A percentile compares a stretch with the other conserved stretches of the same genome.
phyloP scores from a whole-genome alignment of 2,329 filamentous ascomycete genomes.

The Fusarium sp. region DNA sequence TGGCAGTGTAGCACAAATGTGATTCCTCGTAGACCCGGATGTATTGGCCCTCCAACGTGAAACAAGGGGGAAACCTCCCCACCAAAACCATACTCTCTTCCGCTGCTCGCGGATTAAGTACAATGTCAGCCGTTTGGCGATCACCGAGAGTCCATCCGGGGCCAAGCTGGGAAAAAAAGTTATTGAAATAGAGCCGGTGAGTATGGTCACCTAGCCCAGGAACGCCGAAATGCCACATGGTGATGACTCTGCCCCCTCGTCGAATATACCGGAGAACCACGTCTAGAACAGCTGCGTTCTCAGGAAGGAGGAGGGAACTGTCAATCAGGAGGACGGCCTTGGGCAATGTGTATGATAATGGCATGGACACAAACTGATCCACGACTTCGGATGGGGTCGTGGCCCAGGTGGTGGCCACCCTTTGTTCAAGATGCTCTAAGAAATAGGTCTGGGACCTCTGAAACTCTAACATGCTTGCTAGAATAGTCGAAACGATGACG shows the following conservation, averaged over 20 bases:
- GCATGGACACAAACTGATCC: neutral
- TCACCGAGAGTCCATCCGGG: neutral
- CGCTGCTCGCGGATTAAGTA: neutral
- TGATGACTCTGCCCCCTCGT: neutral
- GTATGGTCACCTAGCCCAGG: neutral
- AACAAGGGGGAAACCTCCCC: neutral
- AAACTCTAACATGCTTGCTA: neutral
- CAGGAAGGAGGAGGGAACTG: neutral
- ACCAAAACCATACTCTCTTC: neutral
- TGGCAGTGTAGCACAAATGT: neutral
- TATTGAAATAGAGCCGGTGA: neutral
- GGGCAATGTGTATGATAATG: neutral
- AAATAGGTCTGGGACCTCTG: neutral
- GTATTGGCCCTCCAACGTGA: neutral
- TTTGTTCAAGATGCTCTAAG: neutral
- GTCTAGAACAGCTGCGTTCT: no score
- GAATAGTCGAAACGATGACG: neutral
- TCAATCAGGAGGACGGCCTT: neutral
- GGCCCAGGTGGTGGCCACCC: neutral
- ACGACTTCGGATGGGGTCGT: neutral
- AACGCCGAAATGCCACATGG: neutral
- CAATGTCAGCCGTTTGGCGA: neutral
- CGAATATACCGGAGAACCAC: neutral
- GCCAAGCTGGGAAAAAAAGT: neutral
- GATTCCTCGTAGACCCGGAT: neutral